Evolutionary conservation across 768 basidiomycete genomes (phyloP).

Genomic region (Megacollybia marginata): DNA sequence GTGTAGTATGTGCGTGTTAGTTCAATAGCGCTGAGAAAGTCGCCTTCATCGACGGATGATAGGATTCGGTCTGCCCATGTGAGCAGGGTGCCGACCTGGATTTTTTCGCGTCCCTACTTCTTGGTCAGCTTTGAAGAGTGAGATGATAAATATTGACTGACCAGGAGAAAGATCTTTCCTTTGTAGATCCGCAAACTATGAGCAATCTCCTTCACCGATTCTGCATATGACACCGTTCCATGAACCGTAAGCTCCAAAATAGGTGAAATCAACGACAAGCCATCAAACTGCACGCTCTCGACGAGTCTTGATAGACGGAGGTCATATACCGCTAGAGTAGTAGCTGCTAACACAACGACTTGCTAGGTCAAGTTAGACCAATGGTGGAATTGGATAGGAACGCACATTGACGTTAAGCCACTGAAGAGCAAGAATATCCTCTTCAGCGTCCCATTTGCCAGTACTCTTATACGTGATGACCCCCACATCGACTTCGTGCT

Average conservation of each 20-base stretch:
- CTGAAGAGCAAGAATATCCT: constrained; percentile 64
- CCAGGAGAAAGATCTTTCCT: constrained; percentile 85
- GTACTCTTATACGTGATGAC: constrained; percentile 55
- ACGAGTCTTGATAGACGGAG: constrained; percentile 45
- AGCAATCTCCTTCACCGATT: constrained; percentile 45
- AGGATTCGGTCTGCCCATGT: constrained; percentile 96
- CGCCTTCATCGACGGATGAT: constrained; percentile 71
- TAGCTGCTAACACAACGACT: constrained; percentile 53
- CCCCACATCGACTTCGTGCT: constrained; percentile 52
- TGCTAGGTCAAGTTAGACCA: constrained; percentile 38
- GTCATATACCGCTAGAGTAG: constrained; percentile 65
- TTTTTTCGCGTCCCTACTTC: constrained; percentile 50
- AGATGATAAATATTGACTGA: constrained; percentile 31
- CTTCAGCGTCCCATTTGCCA: constrained; percentile 52
- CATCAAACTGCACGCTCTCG: constrained; percentile 55
- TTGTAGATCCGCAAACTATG: constrained; percentile 80
- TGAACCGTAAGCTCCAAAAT: constrained; percentile 38
- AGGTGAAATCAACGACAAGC: constrained; percentile 48
- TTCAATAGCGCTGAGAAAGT: constrained; percentile 88
- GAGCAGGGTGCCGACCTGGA: constrained; percentile 78
- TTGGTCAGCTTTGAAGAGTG: constrained; percentile 2
- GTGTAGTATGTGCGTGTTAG: constrained; percentile 76
- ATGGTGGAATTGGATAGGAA: constrained; percentile 21
- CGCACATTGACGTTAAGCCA: constrained; percentile 89
- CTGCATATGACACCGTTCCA: constrained; percentile 39